A percentile compares a stretch with the other conserved stretches of the same genome.
Evolutionary conservation across 2,329 filamentous ascomycete species (phyloP).

Genomic region (Neurospora sp.): DNA sequence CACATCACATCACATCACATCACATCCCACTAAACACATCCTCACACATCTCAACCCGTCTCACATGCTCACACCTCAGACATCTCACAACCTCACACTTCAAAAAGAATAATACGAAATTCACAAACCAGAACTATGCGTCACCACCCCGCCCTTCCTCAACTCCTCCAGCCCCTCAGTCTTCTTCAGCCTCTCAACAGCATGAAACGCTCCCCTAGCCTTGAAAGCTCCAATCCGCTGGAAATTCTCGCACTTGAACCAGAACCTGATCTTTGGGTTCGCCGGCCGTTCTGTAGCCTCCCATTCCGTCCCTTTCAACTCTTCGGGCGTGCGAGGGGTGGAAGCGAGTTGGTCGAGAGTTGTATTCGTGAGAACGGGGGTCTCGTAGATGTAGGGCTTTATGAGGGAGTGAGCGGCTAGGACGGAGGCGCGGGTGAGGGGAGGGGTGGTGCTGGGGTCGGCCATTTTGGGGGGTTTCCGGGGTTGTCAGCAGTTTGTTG

Average conservation of each 20-base stretch:
- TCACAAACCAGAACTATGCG: conserved; percentile 63
- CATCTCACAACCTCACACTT: background rate
- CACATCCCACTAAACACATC: background rate
- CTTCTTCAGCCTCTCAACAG: conserved; percentile 57
- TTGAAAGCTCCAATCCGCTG: conserved; percentile 93
- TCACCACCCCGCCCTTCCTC: conserved; percentile 63
- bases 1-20: too few relatives aligned
- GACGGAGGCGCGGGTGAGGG: conserved; percentile 65
- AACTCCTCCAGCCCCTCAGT: conserved; percentile 53
- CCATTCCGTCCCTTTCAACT: conserved; percentile 47
- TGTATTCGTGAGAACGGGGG: conserved; percentile 70
- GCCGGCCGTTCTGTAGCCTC: conserved; percentile 40
- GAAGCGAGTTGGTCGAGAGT: conserved; percentile 70
- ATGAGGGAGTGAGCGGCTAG: conserved; percentile 64
- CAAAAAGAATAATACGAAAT: background rate
- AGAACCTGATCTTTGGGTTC: conserved; percentile 59
- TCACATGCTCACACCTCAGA: too few relatives aligned
- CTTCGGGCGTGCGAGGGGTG: conserved; percentile 47
- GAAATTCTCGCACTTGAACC: conserved; percentile 94
- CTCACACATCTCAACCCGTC: too few relatives aligned
- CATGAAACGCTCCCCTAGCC: conserved; percentile 81
- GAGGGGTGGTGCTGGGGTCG: conserved; percentile 43
- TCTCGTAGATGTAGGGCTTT: conserved; percentile 66
- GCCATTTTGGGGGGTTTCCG: conserved; percentile 33
- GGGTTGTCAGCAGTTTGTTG: background rate